Base-by-base conservation (phyloP, 805 yeast genomes). In the Ogataea salicorniae region DNA sequence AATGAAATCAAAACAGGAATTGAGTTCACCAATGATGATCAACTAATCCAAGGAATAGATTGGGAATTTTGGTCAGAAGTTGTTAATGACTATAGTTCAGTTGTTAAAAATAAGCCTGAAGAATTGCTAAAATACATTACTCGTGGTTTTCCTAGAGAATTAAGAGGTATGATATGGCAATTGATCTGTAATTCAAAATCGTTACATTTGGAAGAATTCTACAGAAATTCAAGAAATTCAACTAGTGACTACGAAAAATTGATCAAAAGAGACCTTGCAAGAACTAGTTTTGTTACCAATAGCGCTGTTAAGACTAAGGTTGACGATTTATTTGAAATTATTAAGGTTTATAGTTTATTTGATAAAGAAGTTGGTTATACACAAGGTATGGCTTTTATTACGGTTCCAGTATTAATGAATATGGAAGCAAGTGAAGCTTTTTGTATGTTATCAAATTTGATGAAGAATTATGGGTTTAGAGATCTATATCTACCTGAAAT, bases 321-420 rank as follows among this genome's bases (percentile, higher is more conserved):
- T 13, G 83, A 78, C 34, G 81, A 87, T 43, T 69, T 94, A 34
- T 86, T 73, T 60, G 80, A 82, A 47, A 83, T 94, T 29, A 77
- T 94, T 52, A 87, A 86, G 60, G 91, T 90, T 0, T 94, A 92
- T 68, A 81, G 94, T 20, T 68, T 88, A 42, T 84, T 79, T 63
- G 98, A 94, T 64, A 81, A 86, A 1, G 97, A 91, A 44, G 97
- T 94, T 43, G 99, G 99, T 0, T 94, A 94, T 61, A 94, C 97
- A 2, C 99, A 94, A 67, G 98, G 99, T 7, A 90, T 94, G 97
- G 95, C 95, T 1, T 94, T 94, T 60, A 80, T 94, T 39, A 79
- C 87, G 0, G 89, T 89, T 6, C 97, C 99, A 2, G 67, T 94
- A 42, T 70, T 90, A 40, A 73, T 91, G 71, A 87, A 87, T 56